Conservation (phyloP, 371 early-diverging fungal genomes). For the Fennellomyces sp. region DNA sequence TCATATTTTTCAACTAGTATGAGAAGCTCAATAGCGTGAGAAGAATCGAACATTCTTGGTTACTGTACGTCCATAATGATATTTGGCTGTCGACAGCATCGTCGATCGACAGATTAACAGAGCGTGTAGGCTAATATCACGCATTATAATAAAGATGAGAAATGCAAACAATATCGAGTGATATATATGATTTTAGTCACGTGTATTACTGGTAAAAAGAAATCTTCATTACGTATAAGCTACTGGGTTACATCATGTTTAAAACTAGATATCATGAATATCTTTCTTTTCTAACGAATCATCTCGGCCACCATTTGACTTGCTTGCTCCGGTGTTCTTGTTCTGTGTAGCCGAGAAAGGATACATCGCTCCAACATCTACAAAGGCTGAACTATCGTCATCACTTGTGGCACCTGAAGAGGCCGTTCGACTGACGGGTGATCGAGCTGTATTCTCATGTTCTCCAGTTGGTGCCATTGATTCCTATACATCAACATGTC, state of each 20-base stretch:
- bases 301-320: background rate
- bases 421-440: background rate
- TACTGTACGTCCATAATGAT: no score
- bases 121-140: no score
- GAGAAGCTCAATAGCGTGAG: no score
- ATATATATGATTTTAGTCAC: no score
- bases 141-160: background rate
- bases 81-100: no score
- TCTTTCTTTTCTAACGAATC: background rate
- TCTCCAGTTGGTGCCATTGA: slow-evolving; percentile 5
- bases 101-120: no score
- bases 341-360: slow-evolving; percentile 12
- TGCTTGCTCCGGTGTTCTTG: background rate
- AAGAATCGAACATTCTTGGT: no score
- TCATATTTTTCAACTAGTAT: no score
- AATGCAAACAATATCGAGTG: no score
- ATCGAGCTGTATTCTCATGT: slow-evolving; percentile 2
- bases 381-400: slow-evolving; percentile 36
- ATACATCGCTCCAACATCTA: slow-evolving; percentile 42
- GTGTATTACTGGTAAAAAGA: background rate
- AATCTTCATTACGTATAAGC: no score
- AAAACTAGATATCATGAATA: background rate
- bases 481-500: background rate
- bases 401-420: slow-evolving; percentile 15
- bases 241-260: no score